phyloP scores from a whole-genome alignment of 768 basidiomycete genomes.

The Suillus clintonianus region DNA sequence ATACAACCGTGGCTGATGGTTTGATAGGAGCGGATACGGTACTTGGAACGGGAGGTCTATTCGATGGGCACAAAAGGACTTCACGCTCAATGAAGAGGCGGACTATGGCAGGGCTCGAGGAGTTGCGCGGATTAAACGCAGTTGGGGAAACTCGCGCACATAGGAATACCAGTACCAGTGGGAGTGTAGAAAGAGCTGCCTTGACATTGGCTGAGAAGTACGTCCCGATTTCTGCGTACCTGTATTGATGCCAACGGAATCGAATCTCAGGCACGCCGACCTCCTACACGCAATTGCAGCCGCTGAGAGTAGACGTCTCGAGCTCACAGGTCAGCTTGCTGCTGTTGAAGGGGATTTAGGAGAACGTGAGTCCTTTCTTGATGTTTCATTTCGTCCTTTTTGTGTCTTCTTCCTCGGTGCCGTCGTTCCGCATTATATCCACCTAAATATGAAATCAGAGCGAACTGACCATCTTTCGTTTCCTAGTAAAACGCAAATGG shows the following conservation, averaged over 20 bases:
- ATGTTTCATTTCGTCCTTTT: not conserved
- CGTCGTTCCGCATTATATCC: conserved; percentile 2
- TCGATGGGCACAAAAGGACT: not conserved
- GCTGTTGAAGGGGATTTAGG: conserved; percentile 72
- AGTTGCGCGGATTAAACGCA: not conserved
- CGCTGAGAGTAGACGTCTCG: conserved; percentile 83
- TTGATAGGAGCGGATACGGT: not conserved
- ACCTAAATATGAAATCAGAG: not conserved
- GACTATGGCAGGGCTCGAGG: not conserved
- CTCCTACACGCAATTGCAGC: conserved; percentile 83
- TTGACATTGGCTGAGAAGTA: conserved; percentile 75
- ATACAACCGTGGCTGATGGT: not conserved
- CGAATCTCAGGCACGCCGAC: conserved; percentile 68
- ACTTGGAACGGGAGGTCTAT: too few species aligned
- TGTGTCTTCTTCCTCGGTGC: not conserved
- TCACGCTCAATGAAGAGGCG: conserved; percentile 1
- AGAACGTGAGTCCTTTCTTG: conserved; percentile 45
- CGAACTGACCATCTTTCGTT: not conserved
- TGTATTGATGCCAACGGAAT: not conserved
- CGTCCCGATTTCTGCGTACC: conserved; percentile 22
- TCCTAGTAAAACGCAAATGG: conserved; percentile 79
- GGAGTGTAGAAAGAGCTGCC: conserved; percentile 35
- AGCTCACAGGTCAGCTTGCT: conserved; percentile 73
- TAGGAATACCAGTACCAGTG: not conserved
- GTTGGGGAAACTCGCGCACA: not conserved